Conservation (phyloP, 345 rosid species). For the Salix caprea region DNA sequence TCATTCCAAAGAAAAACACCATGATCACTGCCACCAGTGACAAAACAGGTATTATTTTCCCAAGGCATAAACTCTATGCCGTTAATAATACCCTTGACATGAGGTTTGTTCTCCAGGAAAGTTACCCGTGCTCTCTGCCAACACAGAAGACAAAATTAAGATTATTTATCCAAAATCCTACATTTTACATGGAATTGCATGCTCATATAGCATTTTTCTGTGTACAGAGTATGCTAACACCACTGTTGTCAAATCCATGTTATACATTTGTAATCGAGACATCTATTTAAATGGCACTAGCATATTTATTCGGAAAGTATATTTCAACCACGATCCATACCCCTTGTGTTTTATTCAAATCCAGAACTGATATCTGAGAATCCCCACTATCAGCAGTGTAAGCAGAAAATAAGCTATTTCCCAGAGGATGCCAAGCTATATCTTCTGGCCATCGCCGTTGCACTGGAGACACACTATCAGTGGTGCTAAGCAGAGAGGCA, state of each 20-base stretch:
- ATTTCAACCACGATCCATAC: conserved; percentile 36
- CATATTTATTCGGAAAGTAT: conserved; percentile 1
- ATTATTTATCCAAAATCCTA: neutral
- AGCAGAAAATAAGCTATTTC: conserved; percentile 59
- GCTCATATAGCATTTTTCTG: neutral
- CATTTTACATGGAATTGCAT: neutral
- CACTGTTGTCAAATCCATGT: neutral
- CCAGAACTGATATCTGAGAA: conserved; percentile 73
- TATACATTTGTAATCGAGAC: neutral
- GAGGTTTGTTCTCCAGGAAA: conserved; percentile 74
- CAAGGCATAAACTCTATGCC: conserved; percentile 78
- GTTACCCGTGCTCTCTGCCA: conserved; percentile 52
- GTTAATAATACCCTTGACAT: conserved; percentile 77
- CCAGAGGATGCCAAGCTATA: conserved; percentile 84
- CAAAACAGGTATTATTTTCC: conserved; percentile 59
- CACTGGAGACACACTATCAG: conserved; percentile 57
- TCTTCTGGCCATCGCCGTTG: conserved; percentile 97
- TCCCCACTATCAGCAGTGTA: conserved; percentile 77
- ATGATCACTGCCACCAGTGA: conserved; percentile 88
- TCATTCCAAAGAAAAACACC: conserved; percentile 78
- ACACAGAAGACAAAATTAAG: conserved; percentile 9
- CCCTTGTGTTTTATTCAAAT: conserved; percentile 63
- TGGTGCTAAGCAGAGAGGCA: conserved; percentile 66
- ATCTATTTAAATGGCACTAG: neutral
- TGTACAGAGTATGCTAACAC: neutral